Percentiles rank a stretch among this genome's conserved stretches.
These are phyloP conservation scores for Chaetomium cochliodes DNA, from an alignment of 495 filamentous ascomycete species.

Conservation along the genomic window DNA sequence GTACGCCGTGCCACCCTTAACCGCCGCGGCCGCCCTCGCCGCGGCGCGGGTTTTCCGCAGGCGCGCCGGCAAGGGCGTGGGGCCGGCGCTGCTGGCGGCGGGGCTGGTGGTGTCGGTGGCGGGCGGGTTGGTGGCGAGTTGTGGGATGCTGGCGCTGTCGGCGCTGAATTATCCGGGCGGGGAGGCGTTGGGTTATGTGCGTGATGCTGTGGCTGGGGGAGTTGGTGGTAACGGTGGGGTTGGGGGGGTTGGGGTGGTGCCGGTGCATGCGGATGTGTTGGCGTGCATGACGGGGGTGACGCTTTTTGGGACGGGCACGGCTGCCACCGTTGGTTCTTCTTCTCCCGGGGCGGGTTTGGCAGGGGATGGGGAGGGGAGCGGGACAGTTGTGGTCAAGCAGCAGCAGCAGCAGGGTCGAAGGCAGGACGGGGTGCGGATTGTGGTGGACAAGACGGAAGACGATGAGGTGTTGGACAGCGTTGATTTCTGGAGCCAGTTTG, in stretches of 20 bases:
- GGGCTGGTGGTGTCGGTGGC: neutral
- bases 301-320: slow-evolving; percentile 59
- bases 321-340: neutral
- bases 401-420: neutral
- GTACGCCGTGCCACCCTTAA: slow-evolving; percentile 78
- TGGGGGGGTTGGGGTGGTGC: slow-evolving; percentile 27
- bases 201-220: neutral
- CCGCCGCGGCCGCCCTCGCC: slow-evolving; percentile 70
- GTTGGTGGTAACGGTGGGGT: too few species aligned
- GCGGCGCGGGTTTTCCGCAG: slow-evolving; percentile 73
- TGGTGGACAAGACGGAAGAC: slow-evolving; percentile 65
- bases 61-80: slow-evolving; percentile 48
- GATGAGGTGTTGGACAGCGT: slow-evolving; percentile 53
- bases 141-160: slow-evolving; percentile 65
- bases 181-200: slow-evolving; percentile 56
- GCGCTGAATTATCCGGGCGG: slow-evolving; percentile 89
- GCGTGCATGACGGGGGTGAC: slow-evolving; percentile 94
- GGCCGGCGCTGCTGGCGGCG: neutral
- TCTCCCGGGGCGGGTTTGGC: too few species aligned
- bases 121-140: slow-evolving; percentile 56
- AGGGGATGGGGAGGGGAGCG: neutral
- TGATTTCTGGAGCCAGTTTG: slow-evolving; percentile 76
- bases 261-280: slow-evolving; percentile 78
- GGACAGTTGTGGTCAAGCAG: neutral
- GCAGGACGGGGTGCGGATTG: slow-evolving; percentile 22